These are phyloP conservation scores for Microsporum canis DNA, from an alignment of 2,329 filamentous ascomycete genomes.

Conservation along the genomic window DNA sequence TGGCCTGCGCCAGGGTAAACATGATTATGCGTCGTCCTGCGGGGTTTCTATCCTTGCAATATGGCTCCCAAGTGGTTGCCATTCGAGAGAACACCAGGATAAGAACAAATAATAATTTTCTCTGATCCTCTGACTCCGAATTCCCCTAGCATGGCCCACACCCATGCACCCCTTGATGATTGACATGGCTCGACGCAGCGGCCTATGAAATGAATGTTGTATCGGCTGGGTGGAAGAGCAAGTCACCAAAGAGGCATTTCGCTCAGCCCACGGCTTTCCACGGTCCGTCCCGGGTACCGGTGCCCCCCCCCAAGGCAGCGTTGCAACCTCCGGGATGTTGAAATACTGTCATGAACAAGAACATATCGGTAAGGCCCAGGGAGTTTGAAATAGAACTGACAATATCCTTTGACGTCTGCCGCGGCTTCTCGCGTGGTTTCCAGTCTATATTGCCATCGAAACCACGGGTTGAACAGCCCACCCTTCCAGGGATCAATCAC, in stretches of 20 bases:
- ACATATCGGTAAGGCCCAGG: background rate
- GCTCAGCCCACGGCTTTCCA: background rate
- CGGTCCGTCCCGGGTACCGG: background rate
- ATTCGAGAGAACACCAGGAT: background rate
- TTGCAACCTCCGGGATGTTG: background rate
- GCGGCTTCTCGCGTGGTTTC: background rate
- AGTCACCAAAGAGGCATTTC: background rate
- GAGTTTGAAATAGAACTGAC: background rate
- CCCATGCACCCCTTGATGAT: background rate
- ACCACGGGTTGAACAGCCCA: background rate
- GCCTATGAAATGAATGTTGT: background rate
- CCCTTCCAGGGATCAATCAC: background rate
- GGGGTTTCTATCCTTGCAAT: background rate
- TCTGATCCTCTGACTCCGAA: background rate
- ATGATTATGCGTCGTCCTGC: background rate
- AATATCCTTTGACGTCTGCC: background rate
- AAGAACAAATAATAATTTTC: background rate
- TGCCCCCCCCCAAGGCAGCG: background rate
- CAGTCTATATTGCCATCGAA: background rate
- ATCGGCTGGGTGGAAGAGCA: background rate
- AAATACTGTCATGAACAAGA: background rate
- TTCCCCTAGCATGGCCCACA: background rate
- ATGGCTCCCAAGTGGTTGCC: background rate
- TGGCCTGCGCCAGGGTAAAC: background rate
- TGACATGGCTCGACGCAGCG: background rate